phyloP scores from a whole-genome alignment of 2,329 filamentous ascomycete genomes.

The Colletotrichum filicis region DNA sequence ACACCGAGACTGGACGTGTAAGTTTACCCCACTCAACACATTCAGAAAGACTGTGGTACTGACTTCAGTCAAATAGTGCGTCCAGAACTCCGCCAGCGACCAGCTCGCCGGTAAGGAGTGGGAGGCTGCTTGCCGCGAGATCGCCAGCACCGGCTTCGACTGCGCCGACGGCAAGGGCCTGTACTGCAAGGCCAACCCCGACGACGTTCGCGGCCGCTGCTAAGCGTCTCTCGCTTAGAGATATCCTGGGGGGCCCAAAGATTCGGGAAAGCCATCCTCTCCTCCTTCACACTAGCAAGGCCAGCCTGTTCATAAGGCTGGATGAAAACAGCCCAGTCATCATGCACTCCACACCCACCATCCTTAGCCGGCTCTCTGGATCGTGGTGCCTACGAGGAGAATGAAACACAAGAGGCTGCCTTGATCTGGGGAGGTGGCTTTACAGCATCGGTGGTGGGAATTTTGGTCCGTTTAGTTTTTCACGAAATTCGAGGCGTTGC shows the following conservation, averaged over 20 bases:
- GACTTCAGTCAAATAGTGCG: conserved; percentile 21
- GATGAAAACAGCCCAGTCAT: background rate
- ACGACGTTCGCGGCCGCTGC: conserved; percentile 32
- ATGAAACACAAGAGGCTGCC: background rate
- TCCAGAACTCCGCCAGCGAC: conserved; percentile 17
- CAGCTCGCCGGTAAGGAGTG: conserved; percentile 36
- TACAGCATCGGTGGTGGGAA: conserved; percentile 3
- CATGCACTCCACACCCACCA: conserved; percentile 12
- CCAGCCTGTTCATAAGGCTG: conserved; percentile 11
- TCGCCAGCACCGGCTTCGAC: conserved; percentile 34
- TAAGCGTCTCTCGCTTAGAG: conserved; percentile 19
- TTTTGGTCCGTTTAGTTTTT: conserved; percentile 17
- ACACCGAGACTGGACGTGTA: conserved; percentile 30
- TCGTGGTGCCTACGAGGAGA: conserved; percentile 5
- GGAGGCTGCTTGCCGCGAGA: conserved; percentile 35
- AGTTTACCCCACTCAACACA: background rate
- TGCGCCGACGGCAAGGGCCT: conserved; percentile 38
- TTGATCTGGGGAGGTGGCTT: conserved; percentile 13
- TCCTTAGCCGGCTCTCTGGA: conserved; percentile 25
- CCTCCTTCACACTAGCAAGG: background rate
- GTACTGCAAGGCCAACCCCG: conserved; percentile 33
- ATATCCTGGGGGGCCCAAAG: background rate
- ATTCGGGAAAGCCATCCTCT: background rate
- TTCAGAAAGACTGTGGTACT: background rate
- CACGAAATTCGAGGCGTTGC: conserved; percentile 28